These are phyloP conservation scores for Danielia reshetovae DNA, from an alignment of 805 yeast genomes.

Conservation along the genomic window DNA sequence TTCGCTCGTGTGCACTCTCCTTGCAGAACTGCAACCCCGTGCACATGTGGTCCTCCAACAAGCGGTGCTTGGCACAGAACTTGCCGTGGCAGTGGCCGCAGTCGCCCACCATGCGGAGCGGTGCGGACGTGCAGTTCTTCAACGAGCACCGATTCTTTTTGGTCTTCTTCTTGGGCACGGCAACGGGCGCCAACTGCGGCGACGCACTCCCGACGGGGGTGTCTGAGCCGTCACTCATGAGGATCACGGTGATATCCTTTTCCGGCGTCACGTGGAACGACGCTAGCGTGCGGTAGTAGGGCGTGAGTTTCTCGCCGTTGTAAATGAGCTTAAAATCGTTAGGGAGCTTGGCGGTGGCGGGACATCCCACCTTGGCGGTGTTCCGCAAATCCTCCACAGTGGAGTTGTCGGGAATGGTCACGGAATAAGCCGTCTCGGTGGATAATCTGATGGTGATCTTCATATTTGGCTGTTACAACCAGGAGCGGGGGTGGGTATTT, in stretches of 20 bases:
- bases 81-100: constrained; percentile 82
- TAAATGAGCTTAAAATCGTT: constrained; percentile 35
- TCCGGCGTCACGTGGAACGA: constrained; percentile 16
- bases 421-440: constrained; percentile 40
- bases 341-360: constrained; percentile 30
- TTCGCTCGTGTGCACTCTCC: constrained; percentile 76
- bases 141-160: constrained; percentile 51
- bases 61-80: constrained; percentile 82
- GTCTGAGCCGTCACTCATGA: constrained; percentile 25
- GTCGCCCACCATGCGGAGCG: constrained; percentile 70
- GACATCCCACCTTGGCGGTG: constrained; percentile 40
- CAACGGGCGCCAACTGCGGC: constrained; percentile 17
- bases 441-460: constrained; percentile 47
- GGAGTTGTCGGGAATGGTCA: constrained; percentile 50
- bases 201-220: constrained; percentile 17
- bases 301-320: constrained; percentile 37
- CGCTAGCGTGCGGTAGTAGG: constrained; percentile 21
- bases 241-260: constrained; percentile 19
- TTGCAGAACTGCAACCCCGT: constrained; percentile 75
- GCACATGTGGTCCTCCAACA: constrained; percentile 81
- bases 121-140: constrained; percentile 57
- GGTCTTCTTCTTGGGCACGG: constrained; percentile 21
- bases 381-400: constrained; percentile 49
- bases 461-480: constrained; percentile 27
- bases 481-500: background rate